Percentiles rank a stretch among this genome's conserved stretches.
Evolutionary conservation across 2,329 filamentous ascomycete genomes (phyloP).

Genomic region (Rhynchosporium secalis): DNA sequence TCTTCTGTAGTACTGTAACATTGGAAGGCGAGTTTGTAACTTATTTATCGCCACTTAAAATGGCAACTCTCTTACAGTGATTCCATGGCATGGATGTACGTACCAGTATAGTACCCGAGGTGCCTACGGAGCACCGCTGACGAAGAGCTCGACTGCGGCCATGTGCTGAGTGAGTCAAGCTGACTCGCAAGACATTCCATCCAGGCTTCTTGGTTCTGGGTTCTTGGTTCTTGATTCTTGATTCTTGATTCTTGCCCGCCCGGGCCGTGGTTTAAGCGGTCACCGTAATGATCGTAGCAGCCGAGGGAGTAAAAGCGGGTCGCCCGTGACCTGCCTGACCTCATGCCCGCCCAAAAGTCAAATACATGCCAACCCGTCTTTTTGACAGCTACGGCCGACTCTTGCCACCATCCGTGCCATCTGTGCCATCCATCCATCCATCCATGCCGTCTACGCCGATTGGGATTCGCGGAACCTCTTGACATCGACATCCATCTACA

Average conservation of each 20-base stretch:
- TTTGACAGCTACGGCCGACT: neutral
- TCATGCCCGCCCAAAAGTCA: neutral
- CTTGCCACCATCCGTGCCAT: neutral
- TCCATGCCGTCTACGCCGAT: no score
- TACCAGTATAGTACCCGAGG: neutral
- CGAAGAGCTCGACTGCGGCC: constrained; percentile 7
- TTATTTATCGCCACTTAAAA: constrained; percentile 3
- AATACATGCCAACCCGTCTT: neutral
- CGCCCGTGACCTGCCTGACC: neutral
- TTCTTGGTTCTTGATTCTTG: no score
- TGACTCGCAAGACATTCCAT: constrained; percentile 18
- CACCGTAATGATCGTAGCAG: constrained; percentile 3
- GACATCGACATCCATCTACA: neutral
- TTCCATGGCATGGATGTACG: neutral
- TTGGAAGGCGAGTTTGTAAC: constrained; percentile 1
- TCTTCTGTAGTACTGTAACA: neutral
- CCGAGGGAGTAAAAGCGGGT: neutral
- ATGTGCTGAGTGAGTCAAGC: constrained; percentile 12
- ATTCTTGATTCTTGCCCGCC: neutral
- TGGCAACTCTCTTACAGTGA: neutral
- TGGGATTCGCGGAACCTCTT: no score
- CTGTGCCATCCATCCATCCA: no score
- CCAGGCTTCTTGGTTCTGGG: neutral
- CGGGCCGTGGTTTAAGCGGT: neutral
- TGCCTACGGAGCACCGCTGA: neutral